Evolutionary conservation across 73 alveolate genomes (phyloP).

Genomic region (Paramecium biaurelia): DNA sequence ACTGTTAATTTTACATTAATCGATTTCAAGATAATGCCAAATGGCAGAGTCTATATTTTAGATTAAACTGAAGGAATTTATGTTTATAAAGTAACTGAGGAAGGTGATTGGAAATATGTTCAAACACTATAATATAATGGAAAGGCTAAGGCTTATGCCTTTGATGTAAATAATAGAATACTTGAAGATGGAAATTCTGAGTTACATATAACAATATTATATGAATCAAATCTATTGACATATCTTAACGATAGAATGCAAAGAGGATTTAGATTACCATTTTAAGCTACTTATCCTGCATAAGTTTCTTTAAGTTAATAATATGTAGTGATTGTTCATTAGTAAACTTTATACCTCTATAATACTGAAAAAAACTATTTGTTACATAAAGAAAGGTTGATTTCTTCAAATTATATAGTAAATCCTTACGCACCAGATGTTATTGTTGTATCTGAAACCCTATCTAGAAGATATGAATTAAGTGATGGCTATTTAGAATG

Average conservation of each 20-base stretch:
- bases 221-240: neutral
- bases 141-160: conserved; percentile 3
- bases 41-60: conserved; percentile 1
- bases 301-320: neutral
- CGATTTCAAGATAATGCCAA: neutral
- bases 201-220: neutral
- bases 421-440: conserved; percentile 46
- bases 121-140: neutral
- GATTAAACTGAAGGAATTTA: neutral
- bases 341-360: neutral
- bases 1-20: neutral
- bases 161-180: neutral
- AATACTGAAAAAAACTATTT: neutral
- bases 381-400: neutral
- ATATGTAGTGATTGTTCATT: neutral
- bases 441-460: neutral
- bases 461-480: neutral
- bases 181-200: neutral
- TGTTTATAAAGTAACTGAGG: neutral
- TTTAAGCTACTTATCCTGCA: neutral
- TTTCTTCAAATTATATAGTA: neutral
- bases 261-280: neutral
- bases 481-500: neutral
- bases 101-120: neutral
- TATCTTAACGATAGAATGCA: neutral